Base-by-base conservation (phyloP, 1,284 basidiomycete species). In the Pulveroboletus ridleyi region DNA sequence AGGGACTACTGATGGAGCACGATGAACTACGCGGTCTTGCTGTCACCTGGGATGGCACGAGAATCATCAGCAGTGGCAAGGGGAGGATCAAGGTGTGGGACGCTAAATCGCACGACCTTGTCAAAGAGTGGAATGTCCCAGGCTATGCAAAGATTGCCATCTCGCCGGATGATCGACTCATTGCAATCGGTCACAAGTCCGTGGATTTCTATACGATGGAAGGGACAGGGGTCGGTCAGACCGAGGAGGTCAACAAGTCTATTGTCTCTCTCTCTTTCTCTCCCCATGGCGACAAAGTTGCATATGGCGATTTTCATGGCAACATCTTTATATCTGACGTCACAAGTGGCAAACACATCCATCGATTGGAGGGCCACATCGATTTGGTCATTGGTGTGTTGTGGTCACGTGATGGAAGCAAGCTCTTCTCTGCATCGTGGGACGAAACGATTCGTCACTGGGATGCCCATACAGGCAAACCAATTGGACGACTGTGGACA, bases 401-500 rank as follows among this genome's bases (percentile, higher is more conserved):
- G 15, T 39, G 35, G 35, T 39, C 35, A 39, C 35, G 35, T 39
- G 35, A 39, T 39, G 35, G 35, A 39, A 39, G 35, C 35, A 39
- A 39, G 35, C 35, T 39, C 35, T 39, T 39, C 13, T 39, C 35
- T 39, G 35, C 35, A 10, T 53, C 53, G 0, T 0, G 4, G 1
- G 56, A 69, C 23, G 15, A 22, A 3, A 56, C 57, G 1, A 64
- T 74, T 47, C 17, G 58, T 13, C 57, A 62, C 41, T 73, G 71
- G 72, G 52, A 63, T 15, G 69, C 10, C 35, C 35, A 39, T 39
- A 39, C 35, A 39, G 6, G 35, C 9, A 39, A 39, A 39, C 35
- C 35, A 11, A 39, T 39, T 13, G 35, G 35, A 39, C 35, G 13
- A 39, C 35, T 13, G 35, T 39, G 35, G 35, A 61, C 20, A 44